Conservation (phyloP, 352 stramenopile species). For the Phytopythium delawarense region DNA sequence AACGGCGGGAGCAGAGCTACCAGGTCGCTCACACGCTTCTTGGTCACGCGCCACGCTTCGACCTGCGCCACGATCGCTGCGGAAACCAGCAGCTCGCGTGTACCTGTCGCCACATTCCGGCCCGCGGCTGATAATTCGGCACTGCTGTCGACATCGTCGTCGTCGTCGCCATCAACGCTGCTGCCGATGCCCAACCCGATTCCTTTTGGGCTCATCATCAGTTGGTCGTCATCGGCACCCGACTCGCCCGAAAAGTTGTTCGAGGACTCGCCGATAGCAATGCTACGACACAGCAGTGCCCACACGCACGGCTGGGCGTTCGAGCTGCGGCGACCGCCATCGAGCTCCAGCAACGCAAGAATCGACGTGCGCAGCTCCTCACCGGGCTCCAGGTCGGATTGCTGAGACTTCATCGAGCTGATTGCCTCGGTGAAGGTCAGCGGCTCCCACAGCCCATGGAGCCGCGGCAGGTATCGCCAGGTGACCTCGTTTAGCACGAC, state of each 20-base stretch:
- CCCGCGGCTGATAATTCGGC: conserved; percentile 13
- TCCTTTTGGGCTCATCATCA: conserved; percentile 78
- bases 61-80: conserved; percentile 49
- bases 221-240: conserved; percentile 26
- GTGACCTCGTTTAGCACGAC: conserved; percentile 52
- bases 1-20: conserved; percentile 59
- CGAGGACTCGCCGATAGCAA: conserved; percentile 73
- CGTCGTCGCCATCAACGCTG: conserved; percentile 4
- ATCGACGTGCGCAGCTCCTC: conserved; percentile 52
- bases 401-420: conserved; percentile 15
- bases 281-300: conserved; percentile 74
- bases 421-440: conserved; percentile 30
- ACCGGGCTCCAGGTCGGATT: conserved; percentile 19
- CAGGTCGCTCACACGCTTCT: conserved; percentile 52
- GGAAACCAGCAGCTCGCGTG: conserved; percentile 18
- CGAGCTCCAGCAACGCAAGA: conserved; percentile 62
- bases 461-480: conserved; percentile 56
- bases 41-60: conserved; percentile 71
- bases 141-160: conserved; percentile 11
- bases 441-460: conserved; percentile 72
- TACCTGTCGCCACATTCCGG: neutral
- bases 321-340: conserved; percentile 36
- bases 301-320: conserved; percentile 55
- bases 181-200: conserved; percentile 14
- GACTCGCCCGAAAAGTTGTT: conserved; percentile 21